Base-by-base conservation (phyloP, 129 eudicot species). In the Calendula officinalis region DNA sequence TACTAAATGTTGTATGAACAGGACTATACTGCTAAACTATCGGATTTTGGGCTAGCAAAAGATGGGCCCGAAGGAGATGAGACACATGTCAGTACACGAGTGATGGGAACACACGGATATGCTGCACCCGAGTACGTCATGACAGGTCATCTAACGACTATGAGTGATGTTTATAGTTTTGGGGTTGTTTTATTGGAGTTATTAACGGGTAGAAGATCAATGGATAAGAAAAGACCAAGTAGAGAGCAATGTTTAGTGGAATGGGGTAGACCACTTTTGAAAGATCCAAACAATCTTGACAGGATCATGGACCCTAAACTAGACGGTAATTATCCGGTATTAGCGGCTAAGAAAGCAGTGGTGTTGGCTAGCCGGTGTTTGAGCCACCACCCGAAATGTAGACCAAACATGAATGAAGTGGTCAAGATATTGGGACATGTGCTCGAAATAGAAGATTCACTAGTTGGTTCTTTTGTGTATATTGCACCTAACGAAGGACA, bases 61-160 rank as follows among this genome's bases (percentile, higher is more conserved):
- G 98, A 91, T 42, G 98, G 96, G 3, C 98, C 96, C 1, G 88
- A 80, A 61, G 98, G 91, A 49, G 94, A 84, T 43, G 79, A 87
- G 42, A 84, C 88, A 8, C 96, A 91, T 60, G 85, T 91, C 13
- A 80, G 90, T 2, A 87, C 98, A 1, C 84, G 95, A 30, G 81
- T 91, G 39, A 85, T 91, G 86, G 96, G 96, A 5, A 91, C 98
- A 17, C 89, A 87, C 15, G 96, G 96, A 52, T 91, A 91, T 11
- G 98, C 94, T 13, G 96, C 98, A 13, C 98, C 98, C 0, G 96
- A 91, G 67, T 91, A 91, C 71, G 71, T 91, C 68, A 87, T 87
- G 98, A 84, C 98, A 8, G 98, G 97, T 67, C 90, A 81, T 64
- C 52, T 84, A 32, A 80, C 90, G 33, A 74, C 81, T 1, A 74